Conservation (phyloP, 768 basidiomycete species). For the Lactarius akahatsu region DNA sequence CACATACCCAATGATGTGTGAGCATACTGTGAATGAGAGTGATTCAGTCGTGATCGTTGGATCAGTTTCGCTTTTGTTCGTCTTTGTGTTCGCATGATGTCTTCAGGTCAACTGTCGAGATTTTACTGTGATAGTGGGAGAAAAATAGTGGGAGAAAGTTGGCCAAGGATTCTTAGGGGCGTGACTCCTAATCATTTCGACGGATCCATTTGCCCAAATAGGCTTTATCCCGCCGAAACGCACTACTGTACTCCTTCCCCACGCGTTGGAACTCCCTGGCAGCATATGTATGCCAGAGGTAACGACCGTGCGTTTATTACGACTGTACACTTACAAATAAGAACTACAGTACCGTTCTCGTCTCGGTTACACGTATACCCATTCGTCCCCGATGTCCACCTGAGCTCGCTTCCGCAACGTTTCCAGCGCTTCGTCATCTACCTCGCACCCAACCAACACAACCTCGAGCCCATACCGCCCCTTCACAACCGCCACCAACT, state of each 20-base stretch:
- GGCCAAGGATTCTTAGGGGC: too few species aligned
- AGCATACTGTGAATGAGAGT: background rate
- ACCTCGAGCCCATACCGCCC: slow-evolving; percentile 16
- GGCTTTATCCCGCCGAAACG: too few species aligned
- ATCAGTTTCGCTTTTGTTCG: background rate
- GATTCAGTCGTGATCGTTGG: background rate
- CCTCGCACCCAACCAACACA: slow-evolving; percentile 10
- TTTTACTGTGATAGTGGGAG: too few species aligned
- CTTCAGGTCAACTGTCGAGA: too few species aligned
- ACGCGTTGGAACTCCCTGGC: too few species aligned
- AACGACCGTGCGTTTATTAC: too few species aligned
- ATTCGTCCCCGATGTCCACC: slow-evolving; percentile 18
- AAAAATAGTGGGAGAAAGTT: too few species aligned
- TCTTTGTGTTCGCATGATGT: background rate
- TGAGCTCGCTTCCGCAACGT: slow-evolving; percentile 13
- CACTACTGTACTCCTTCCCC: too few species aligned
- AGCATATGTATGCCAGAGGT: too few species aligned
- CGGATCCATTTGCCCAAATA: too few species aligned
- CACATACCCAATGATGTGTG: background rate
- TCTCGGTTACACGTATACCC: slow-evolving; percentile 17
- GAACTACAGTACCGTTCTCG: background rate
- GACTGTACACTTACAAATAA: background rate
- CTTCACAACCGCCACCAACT: slow-evolving; percentile 15
- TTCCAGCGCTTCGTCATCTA: slow-evolving; percentile 12
- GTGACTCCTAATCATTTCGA: too few species aligned